Evolutionary conservation across 805 yeast genomes (phyloP).

Genomic region (Saccharomycopsis fermentans): DNA sequence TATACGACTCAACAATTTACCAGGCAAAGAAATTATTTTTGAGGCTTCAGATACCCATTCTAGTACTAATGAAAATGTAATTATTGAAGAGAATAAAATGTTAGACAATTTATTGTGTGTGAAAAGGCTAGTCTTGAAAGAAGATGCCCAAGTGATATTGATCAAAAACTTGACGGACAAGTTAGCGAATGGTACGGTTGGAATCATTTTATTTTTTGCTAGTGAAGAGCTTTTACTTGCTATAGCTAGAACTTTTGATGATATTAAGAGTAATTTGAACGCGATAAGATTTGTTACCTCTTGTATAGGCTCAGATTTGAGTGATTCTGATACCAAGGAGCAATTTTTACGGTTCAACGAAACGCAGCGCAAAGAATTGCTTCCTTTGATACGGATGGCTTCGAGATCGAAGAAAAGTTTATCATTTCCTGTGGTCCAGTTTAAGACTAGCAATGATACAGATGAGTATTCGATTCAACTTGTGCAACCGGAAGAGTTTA

Average conservation of each 20-base stretch:
- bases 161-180: slow-evolving; percentile 66
- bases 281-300: slow-evolving; percentile 27
- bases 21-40: slow-evolving; percentile 37
- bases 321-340: neutral
- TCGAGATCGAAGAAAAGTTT: slow-evolving; percentile 30
- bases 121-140: slow-evolving; percentile 50
- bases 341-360: neutral
- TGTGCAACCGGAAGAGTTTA: slow-evolving; percentile 31
- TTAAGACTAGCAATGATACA: slow-evolving; percentile 57
- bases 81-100: slow-evolving; percentile 23
- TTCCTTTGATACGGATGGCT: slow-evolving; percentile 1
- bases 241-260: slow-evolving; percentile 21
- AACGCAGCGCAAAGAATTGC: neutral
- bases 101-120: slow-evolving; percentile 66
- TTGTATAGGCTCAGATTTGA: slow-evolving; percentile 23
- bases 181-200: slow-evolving; percentile 87
- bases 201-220: slow-evolving; percentile 44
- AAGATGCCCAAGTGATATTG: slow-evolving; percentile 92
- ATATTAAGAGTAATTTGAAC: slow-evolving; percentile 12
- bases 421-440: slow-evolving; percentile 67
- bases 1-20: slow-evolving; percentile 37
- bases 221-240: slow-evolving; percentile 22
- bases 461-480: slow-evolving; percentile 27
- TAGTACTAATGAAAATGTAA: slow-evolving; percentile 19
- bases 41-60: slow-evolving; percentile 35